Evolutionary conservation across 345 rosid genomes (phyloP).

Genomic region (Hibiscus mutabilis): DNA sequence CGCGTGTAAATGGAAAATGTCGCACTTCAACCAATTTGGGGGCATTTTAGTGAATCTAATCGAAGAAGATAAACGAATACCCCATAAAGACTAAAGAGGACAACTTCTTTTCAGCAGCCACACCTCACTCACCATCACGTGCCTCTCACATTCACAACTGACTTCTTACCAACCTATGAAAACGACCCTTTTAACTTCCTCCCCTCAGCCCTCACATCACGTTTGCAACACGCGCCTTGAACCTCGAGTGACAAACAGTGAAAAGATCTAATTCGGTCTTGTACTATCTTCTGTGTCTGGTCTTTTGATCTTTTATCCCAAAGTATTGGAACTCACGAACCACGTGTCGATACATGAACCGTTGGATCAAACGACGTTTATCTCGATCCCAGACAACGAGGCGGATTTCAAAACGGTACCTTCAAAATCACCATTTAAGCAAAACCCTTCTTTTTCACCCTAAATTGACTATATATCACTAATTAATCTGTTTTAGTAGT

Average conservation of each 20-base stretch:
- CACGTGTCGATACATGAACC: not conserved
- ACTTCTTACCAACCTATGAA: not conserved
- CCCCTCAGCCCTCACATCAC: too few species aligned
- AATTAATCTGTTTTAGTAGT: not conserved
- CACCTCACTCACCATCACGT: not conserved
- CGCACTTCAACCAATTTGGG: too few species aligned
- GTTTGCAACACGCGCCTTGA: not conserved
- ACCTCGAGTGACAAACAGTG: not conserved
- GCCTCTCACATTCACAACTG: not conserved
- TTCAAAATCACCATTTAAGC: not conserved
- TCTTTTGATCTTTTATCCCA: not conserved
- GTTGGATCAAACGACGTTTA: not conserved
- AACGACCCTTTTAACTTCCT: not conserved
- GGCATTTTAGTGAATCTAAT: too few species aligned
- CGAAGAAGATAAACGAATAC: too few species aligned
- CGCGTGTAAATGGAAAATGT: too few species aligned
- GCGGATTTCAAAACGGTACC: not conserved
- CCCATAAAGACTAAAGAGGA: too few species aligned
- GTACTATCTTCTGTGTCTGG: not conserved
- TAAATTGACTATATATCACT: not conserved
- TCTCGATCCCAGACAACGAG: not conserved
- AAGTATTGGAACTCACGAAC: not conserved
- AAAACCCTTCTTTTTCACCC: not conserved
- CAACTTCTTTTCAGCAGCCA: not conserved
- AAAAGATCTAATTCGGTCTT: not conserved